phyloP scores from a whole-genome alignment of 140 eudicot genomes.

The Senecio squalidus region DNA sequence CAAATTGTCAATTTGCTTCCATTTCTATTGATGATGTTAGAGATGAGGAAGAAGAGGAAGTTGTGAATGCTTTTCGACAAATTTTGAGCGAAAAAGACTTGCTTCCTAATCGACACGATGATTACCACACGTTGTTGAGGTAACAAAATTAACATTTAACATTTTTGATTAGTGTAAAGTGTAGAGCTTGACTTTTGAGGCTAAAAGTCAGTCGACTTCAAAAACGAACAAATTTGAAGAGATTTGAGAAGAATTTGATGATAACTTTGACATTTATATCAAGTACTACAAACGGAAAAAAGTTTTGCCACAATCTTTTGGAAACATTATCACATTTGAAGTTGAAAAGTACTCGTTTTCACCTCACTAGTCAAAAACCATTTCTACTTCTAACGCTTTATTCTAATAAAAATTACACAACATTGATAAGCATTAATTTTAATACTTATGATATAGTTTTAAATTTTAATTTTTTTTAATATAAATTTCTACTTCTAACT shows the following conservation, averaged over 20 bases:
- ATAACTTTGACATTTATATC: background rate
- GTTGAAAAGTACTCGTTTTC: background rate
- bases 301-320: background rate
- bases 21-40: constrained; percentile 58
- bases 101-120: constrained; percentile 48
- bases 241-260: background rate
- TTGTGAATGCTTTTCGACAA: constrained; percentile 66
- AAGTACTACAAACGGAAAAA: too few relatives aligned
- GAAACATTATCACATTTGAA: background rate
- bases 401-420: too few relatives aligned
- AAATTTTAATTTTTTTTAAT: background rate
- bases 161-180: background rate
- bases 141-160: constrained; percentile 5
- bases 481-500: background rate
- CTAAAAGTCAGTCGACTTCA: background rate
- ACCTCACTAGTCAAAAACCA: background rate
- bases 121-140: constrained; percentile 60
- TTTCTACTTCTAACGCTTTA: too few relatives aligned
- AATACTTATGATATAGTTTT: background rate
- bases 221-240: background rate
- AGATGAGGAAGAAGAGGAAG: constrained; percentile 71
- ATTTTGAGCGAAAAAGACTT: constrained; percentile 52
- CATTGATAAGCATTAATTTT: too few relatives aligned
- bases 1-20: constrained; percentile 68
- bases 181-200: background rate